Conservation (phyloP, 371 early-diverging fungal species). For the Lichtheimia ramosa region DNA sequence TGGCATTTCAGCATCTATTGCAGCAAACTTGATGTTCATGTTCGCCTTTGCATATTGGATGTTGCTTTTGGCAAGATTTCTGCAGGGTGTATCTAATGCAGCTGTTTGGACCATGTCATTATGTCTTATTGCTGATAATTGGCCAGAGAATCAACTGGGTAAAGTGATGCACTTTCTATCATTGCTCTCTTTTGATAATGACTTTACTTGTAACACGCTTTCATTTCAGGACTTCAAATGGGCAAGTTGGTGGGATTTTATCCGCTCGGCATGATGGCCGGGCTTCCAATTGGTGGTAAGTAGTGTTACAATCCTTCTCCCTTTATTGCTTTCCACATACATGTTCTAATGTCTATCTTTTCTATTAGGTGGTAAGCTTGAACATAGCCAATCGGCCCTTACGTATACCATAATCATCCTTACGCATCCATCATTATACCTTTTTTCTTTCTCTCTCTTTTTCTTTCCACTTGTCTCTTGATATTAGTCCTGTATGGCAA, state of each 20-base stretch:
- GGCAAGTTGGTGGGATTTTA: slow-evolving; percentile 64
- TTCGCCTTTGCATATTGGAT: slow-evolving; percentile 54
- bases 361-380: neutral
- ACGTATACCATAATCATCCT: neutral
- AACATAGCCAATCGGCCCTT: neutral
- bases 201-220: neutral
- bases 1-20: slow-evolving; percentile 55
- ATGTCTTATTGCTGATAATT: slow-evolving; percentile 63
- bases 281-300: slow-evolving; percentile 63
- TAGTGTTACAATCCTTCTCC: neutral
- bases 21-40: slow-evolving; percentile 63
- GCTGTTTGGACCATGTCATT: slow-evolving; percentile 66
- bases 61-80: slow-evolving; percentile 61
- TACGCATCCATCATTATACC: neutral
- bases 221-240: slow-evolving; percentile 47
- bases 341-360: neutral
- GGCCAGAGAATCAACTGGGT: slow-evolving; percentile 57
- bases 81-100: slow-evolving; percentile 68
- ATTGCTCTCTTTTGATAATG: neutral
- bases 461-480: neutral
- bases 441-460: neutral
- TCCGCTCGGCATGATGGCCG: slow-evolving; percentile 62
- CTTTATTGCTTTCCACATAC: neutral
- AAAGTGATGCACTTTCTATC: neutral
- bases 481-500: slow-evolving; percentile 54